Evolutionary conservation across 1,139 yeast genomes (phyloP), one percentile per base, ranked within the genome.

Genomic region (Geotrichum siamense): DNA sequence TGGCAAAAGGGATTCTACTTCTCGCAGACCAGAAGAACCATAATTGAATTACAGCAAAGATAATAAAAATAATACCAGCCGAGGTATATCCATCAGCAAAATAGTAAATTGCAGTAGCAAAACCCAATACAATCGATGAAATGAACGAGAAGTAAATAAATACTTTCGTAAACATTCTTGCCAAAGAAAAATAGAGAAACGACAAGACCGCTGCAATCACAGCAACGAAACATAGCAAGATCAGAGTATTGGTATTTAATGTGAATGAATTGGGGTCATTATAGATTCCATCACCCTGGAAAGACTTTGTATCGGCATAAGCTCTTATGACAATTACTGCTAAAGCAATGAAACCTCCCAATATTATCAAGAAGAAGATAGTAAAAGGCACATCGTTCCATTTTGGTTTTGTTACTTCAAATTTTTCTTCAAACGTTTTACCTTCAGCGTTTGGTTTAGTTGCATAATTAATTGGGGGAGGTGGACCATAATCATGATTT

Each of bases 21-120:
- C 95, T 71, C 1, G 87, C 86, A 9, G 82, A 70, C 45, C 85
- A 61, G 5, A 74, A 60, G 37, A 47, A 47, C 32, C 40, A 10
- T 13, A 44, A 20, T 0, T 86, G 72, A 56, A 81, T 75, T 1
- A 81, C 71, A 2, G 66, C 59, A 53, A 67, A 68, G 6, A 62
- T 37, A 51, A 84, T 64, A 52, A 82, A 82, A 33, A 83, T 87
- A 51, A 84, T 69, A 3, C 86, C 94, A 0, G 94, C 89, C 8
- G 87, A 79, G 67, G 79, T 85, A 61, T 84, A 81, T 29, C 70
- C 66, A 32, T 54, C 59, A 4, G 56, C 58, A 56, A 84, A 71
- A 59, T 82, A 85, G 63, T 76, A 81, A 50, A 85, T 76, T 5
- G 86, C 75, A 4, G 94, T 79, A 12, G 83, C 94, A 28, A 85